Evolutionary conservation across 1,284 basidiomycete genomes (phyloP).

Genomic region (Tetrapyrgos nigripes): DNA sequence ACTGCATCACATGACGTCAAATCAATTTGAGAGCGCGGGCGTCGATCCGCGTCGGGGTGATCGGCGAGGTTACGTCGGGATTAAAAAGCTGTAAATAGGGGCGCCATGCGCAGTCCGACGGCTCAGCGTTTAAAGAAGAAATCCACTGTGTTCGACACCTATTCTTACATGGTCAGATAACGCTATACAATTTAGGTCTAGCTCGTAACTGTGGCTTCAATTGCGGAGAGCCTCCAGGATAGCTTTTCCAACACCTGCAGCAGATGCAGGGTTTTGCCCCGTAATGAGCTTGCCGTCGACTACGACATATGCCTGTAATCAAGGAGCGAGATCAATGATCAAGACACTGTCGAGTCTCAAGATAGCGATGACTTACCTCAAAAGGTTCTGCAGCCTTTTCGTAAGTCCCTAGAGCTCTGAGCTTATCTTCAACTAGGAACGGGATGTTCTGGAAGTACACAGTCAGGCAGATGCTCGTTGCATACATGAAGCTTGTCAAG

Average conservation of each 20-base stretch:
- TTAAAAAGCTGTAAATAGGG: too few species aligned
- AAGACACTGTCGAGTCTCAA: background rate
- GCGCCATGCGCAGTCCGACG: too few species aligned
- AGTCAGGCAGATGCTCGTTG: slow-evolving; percentile 4
- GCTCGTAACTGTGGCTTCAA: too few species aligned
- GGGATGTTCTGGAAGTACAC: slow-evolving; percentile 54
- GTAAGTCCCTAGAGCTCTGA: slow-evolving; percentile 64
- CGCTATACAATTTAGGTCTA: too few species aligned
- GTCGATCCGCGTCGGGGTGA: too few species aligned
- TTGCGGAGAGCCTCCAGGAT: slow-evolving; percentile 38
- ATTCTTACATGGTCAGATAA: too few species aligned
- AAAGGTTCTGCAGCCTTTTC: slow-evolving; percentile 63
- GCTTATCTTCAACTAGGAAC: slow-evolving; percentile 73
- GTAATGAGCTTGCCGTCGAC: slow-evolving; percentile 54
- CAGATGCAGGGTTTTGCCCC: slow-evolving; percentile 80
- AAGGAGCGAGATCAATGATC: background rate
- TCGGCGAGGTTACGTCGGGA: too few species aligned
- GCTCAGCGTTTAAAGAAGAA: too few species aligned
- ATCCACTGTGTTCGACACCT: too few species aligned
- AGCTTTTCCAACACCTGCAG: slow-evolving; percentile 54
- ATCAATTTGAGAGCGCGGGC: too few species aligned
- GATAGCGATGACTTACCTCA: slow-evolving; percentile 48
- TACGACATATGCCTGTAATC: slow-evolving; percentile 45
- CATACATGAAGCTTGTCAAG: too few species aligned
- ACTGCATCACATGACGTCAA: too few species aligned